phyloP scores from a whole-genome alignment of 306 rosid genomes.

The Echinosophora koreensis region DNA sequence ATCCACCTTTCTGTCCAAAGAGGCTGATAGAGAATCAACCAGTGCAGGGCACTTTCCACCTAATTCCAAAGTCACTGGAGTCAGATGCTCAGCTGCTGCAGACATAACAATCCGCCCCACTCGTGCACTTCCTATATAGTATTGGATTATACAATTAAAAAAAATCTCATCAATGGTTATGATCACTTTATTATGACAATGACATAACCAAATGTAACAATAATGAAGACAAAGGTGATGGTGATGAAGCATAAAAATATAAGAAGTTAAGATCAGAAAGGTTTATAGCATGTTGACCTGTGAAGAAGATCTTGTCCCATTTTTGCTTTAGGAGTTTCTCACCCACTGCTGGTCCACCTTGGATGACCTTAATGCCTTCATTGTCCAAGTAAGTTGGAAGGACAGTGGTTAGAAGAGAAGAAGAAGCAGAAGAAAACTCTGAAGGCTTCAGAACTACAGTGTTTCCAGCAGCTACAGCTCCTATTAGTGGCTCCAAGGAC shows the following conservation, averaged over 20 bases:
- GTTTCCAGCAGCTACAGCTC: constrained; percentile 91
- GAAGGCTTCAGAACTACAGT: constrained; percentile 70
- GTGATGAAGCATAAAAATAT: neutral
- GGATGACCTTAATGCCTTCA: constrained; percentile 60
- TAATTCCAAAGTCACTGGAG: constrained; percentile 77
- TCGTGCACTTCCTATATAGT: constrained; percentile 59
- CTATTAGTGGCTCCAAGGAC: constrained; percentile 81
- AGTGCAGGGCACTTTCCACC: constrained; percentile 89
- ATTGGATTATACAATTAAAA: neutral
- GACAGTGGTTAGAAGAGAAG: constrained; percentile 59
- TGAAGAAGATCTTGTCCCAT: constrained; percentile 86
- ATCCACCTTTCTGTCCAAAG: constrained; percentile 66
- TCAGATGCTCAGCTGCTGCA: constrained; percentile 72
- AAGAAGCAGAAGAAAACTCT: constrained; percentile 65
- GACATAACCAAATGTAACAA: neutral
- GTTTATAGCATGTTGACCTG: constrained; percentile 52
- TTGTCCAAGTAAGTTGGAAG: constrained; percentile 61
- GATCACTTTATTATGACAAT: neutral
- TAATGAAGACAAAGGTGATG: neutral
- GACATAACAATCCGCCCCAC: constrained; percentile 71
- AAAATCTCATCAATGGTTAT: neutral
- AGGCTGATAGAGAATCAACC: constrained; percentile 67
- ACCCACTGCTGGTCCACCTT: constrained; percentile 67
- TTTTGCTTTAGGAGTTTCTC: constrained; percentile 58
- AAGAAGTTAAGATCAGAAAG: neutral